Evolutionary conservation across 2,329 filamentous ascomycete species (phyloP), one percentile per base, ranked within the genome.

Genomic region (Trichoderma gracile): DNA sequence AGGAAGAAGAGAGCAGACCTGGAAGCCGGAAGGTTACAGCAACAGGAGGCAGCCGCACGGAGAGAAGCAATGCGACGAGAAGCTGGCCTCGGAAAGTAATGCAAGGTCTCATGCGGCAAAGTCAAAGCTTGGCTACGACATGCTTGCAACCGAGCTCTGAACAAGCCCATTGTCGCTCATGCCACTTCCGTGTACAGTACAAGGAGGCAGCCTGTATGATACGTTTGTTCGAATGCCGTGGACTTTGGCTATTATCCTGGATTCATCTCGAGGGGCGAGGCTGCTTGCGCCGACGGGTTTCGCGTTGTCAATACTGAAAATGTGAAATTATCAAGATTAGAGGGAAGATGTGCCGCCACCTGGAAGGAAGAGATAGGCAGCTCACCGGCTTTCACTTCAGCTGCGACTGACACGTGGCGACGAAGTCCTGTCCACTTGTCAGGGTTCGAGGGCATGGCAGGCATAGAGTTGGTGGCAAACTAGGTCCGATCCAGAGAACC

Each of bases 41-140:
- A 77, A 38, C 74, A 77, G 21, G 80, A 83, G 67, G 76, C 78
- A 5, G 77, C 79, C 64, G 72, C 77, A 33, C 77, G 77, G 66
- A 75, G 78, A 67, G 81, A 83, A 66, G 79, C 82, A 60, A 79
- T 84, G 79, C 78, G 81, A 67, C 79, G 74, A 68, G 80, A 81
- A 71, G 79, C 78, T 42, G 82, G 82, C 0, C 69, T 84, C 45
- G 69, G 74, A 12, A 77, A 77, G 66, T 76, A 65, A 38, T 14
- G 53, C 45, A 30, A 19, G 43, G 38, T 19, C 19, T 30, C 8
- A 27, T 49, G 60, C 19, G 33, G 7, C 33, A 33, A 30, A 6
- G 33, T 45, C 19, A 10, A 38, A 42, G 49, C 10, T 46, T n/a
- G 54, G 42, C 38, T 30, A 19, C 25, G 30, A 45, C 15, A 27